Percentiles rank a stretch among this genome's conserved stretches.
Evolutionary conservation across 192 early-diverging fungal genomes (phyloP).

Genomic region (Phycomyces nitens): DNA sequence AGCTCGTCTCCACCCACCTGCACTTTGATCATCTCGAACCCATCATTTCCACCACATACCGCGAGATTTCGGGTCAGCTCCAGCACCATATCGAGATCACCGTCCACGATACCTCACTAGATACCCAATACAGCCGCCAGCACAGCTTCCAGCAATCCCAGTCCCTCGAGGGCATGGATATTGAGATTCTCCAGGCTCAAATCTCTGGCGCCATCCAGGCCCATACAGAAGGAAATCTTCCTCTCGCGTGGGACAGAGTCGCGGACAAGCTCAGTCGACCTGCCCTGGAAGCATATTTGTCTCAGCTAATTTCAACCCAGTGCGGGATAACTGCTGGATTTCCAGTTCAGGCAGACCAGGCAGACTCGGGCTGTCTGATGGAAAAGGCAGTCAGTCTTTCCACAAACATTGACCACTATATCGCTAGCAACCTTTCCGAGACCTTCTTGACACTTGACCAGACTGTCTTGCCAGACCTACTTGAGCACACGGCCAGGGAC

Average conservation of each 20-base stretch:
- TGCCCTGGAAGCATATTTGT: constrained; percentile 16
- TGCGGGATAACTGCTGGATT: not conserved
- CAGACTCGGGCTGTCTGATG: constrained; percentile 6
- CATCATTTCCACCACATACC: constrained; percentile 9
- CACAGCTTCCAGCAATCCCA: not conserved
- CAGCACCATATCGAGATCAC: constrained; percentile 22
- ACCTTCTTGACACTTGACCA: constrained; percentile 6
- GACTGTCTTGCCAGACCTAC: constrained; percentile 15
- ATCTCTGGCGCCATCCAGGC: constrained; percentile 26
- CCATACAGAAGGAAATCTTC: constrained; percentile 23
- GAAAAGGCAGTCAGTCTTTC: constrained; percentile 16
- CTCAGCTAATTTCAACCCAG: not conserved
- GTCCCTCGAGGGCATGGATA: constrained; percentile 22
- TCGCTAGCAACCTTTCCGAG: constrained; percentile 4
- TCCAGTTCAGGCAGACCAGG: not conserved
- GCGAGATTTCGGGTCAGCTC: constrained; percentile 15
- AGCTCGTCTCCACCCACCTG: constrained; percentile 24
- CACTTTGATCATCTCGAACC: constrained; percentile 31
- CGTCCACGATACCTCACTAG: not conserved
- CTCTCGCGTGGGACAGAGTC: constrained; percentile 19
- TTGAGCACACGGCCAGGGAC: constrained; percentile 13
- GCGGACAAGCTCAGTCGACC: constrained; percentile 21
- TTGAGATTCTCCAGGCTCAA: constrained; percentile 27
- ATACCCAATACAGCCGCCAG: constrained; percentile 3
- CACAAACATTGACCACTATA: constrained; percentile 15